Evolutionary conservation across 1,284 basidiomycete genomes (phyloP).

Genomic region (Hemileia vastatrix): DNA sequence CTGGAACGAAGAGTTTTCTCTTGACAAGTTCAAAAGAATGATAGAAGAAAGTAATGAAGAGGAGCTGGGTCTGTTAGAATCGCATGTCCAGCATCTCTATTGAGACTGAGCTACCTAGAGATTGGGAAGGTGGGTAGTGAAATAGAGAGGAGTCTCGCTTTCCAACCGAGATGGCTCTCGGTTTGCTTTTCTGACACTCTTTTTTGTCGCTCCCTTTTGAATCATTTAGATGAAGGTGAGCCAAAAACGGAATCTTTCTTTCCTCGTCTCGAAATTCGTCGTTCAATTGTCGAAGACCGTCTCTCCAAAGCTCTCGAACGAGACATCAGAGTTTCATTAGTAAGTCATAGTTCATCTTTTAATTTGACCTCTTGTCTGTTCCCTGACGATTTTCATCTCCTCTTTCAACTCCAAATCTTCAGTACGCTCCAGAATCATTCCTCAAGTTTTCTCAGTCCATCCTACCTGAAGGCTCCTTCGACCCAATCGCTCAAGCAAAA

Average conservation of each 20-base stretch:
- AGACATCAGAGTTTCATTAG: neutral
- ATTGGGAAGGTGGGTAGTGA: too few relatives aligned
- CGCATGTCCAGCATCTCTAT: too few relatives aligned
- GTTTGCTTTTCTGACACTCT: neutral
- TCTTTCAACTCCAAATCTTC: too few relatives aligned
- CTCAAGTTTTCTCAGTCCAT: too few relatives aligned
- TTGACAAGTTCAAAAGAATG: too few relatives aligned
- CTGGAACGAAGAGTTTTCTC: too few relatives aligned
- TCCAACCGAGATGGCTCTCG: neutral
- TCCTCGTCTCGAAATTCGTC: neutral
- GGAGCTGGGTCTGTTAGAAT: too few relatives aligned
- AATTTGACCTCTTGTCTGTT: neutral
- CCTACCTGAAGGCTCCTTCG: neutral
- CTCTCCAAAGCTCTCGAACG: neutral
- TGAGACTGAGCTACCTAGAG: too few relatives aligned
- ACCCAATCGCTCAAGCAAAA: neutral
- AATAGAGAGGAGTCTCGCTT: too few relatives aligned
- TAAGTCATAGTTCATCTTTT: neutral
- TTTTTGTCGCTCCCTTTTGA: neutral
- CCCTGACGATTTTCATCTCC: too few relatives aligned
- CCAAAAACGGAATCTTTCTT: neutral
- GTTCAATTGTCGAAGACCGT: neutral
- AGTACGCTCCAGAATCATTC: too few relatives aligned
- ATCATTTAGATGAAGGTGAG: neutral
- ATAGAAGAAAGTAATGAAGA: too few relatives aligned